Conservation (phyloP, 345 rosid genomes). For the Theobroma cacao region DNA sequence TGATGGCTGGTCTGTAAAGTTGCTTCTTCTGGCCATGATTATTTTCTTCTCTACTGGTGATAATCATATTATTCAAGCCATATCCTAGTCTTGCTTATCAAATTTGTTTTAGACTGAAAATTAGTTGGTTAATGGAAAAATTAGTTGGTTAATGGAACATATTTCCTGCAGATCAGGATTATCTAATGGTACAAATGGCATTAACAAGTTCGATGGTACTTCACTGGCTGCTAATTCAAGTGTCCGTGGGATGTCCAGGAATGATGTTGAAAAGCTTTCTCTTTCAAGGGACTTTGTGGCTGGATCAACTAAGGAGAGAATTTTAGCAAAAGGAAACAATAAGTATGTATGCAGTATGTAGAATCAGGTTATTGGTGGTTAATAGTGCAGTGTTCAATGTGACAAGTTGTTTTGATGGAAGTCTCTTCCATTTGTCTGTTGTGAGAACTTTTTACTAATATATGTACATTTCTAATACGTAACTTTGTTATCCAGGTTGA, state of each 20-base stretch:
- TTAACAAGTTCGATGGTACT: constrained; percentile 34
- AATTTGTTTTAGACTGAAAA: too few relatives aligned
- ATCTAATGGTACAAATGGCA: constrained; percentile 27
- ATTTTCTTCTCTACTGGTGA: too few relatives aligned
- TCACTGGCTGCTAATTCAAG: constrained; percentile 28
- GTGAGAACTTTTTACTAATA: not conserved
- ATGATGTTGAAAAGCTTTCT: constrained; percentile 41
- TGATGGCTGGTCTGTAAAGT: too few relatives aligned
- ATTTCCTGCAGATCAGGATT: constrained; percentile 44
- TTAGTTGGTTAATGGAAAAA: not conserved
- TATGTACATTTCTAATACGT: not conserved
- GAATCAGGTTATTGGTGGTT: not conserved
- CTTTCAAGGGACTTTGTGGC: constrained; percentile 35
- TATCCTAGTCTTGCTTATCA: too few relatives aligned
- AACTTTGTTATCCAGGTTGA: constrained; percentile 32
- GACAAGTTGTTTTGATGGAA: not conserved
- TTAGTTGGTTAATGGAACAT: not conserved
- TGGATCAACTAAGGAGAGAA: constrained; percentile 41
- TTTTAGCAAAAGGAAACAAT: constrained; percentile 36
- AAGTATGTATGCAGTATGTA: constrained; percentile 35
- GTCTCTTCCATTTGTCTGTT: not conserved
- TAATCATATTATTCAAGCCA: too few relatives aligned
- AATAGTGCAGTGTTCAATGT: not conserved
- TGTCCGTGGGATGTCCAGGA: constrained; percentile 30
- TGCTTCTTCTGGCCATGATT: too few relatives aligned